A percentile compares a stretch with the other conserved stretches of the same genome.
These are phyloP conservation scores for Ophidiomyces ophidiicola DNA, from an alignment of 2,329 filamentous ascomycete genomes.

Conservation along the genomic window DNA sequence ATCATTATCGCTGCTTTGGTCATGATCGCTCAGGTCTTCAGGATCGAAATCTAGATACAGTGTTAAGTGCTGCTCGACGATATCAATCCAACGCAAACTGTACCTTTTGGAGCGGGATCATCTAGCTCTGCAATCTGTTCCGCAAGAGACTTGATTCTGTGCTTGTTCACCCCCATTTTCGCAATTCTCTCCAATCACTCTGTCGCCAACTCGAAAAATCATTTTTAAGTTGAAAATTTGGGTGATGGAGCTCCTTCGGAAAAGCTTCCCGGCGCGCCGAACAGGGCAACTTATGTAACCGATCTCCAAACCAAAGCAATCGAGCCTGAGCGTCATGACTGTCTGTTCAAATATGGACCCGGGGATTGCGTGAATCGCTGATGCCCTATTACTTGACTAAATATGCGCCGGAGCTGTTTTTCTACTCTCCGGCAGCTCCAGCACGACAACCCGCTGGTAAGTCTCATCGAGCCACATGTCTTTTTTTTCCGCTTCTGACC, in stretches of 20 bases:
- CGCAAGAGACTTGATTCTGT: conserved; percentile 40
- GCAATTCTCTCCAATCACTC: neutral
- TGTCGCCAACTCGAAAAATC: neutral
- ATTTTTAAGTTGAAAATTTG: neutral
- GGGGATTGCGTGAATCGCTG: neutral
- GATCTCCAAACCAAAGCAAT: too few species aligned
- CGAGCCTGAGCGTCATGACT: neutral
- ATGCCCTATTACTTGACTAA: conserved; percentile 4
- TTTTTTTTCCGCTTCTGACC: neutral
- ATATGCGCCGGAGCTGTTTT: conserved; percentile 39
- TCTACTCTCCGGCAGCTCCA: conserved; percentile 43
- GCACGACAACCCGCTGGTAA: conserved; percentile 83
- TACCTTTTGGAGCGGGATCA: conserved; percentile 52
- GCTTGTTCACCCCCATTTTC: conserved; percentile 38
- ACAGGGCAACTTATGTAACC: too few species aligned
- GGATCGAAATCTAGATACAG: conserved; percentile 59
- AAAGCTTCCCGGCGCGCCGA: conserved; percentile 1
- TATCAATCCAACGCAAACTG: conserved; percentile 10
- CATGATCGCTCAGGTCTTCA: conserved; percentile 51
- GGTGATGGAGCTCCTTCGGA: neutral
- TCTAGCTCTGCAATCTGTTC: conserved; percentile 52
- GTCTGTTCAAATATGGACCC: conserved; percentile 5
- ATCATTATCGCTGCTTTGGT: conserved; percentile 44
- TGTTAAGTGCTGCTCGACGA: conserved; percentile 5
- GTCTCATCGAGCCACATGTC: conserved; percentile 8